Evolutionary conservation across 2,329 filamentous ascomycete species (phyloP).

Genomic region (Botrytis squamosa): DNA sequence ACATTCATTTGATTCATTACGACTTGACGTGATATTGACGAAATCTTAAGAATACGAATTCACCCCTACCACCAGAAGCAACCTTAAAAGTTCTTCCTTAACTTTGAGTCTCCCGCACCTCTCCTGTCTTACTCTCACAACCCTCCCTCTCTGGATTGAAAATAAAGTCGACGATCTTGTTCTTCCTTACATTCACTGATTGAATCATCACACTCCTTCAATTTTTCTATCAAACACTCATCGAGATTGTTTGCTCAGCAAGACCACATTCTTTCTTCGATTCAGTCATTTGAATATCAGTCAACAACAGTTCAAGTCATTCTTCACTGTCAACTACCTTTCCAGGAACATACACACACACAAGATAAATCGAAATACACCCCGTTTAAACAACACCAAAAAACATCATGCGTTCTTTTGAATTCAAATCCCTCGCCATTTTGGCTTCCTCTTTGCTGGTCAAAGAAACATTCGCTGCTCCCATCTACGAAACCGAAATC

Average conservation of each 20-base stretch:
- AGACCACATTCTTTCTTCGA: conserved; percentile 12
- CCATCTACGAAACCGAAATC: conserved; percentile 28
- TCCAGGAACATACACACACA: not conserved
- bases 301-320: conserved; percentile 10
- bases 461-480: conserved; percentile 33
- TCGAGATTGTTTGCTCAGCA: conserved; percentile 11
- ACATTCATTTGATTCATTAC: conserved; percentile 15
- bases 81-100: not conserved
- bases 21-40: conserved; percentile 5
- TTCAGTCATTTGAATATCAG: conserved; percentile 16
- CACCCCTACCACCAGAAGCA: not conserved
- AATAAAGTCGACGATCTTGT: conserved; percentile 7
- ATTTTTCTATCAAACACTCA: conserved; percentile 11
- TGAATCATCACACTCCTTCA: conserved; percentile 27
- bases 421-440: conserved; percentile 33
- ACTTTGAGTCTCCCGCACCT: not conserved
- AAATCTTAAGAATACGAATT: not conserved
- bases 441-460: conserved; percentile 38
- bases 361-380: not conserved
- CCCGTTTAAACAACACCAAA: not conserved
- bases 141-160: not conserved
- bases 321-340: conserved; percentile 6
- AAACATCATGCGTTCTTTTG: conserved; percentile 33
- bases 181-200: conserved; percentile 30
- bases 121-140: not conserved